Conservation (phyloP, 306 rosid species). For the Trifolium pratense region DNA sequence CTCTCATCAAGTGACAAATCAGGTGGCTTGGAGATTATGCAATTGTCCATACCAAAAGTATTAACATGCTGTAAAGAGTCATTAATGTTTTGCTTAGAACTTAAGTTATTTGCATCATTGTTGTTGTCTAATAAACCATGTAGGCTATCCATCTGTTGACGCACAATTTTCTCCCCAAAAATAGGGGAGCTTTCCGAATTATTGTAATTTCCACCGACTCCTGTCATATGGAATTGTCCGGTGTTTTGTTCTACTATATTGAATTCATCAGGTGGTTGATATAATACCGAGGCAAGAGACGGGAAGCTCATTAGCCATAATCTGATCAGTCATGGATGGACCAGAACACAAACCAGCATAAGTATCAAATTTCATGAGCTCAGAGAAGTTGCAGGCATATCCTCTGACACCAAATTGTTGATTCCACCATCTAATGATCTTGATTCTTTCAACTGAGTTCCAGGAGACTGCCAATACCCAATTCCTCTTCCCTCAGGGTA, state of each 20-base stretch:
- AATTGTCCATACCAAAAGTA: constrained; percentile 35
- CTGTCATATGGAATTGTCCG: constrained; percentile 44
- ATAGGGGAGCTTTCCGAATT: constrained; percentile 40
- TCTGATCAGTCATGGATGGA: constrained; percentile 56
- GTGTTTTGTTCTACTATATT: constrained; percentile 48
- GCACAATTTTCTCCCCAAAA: constrained; percentile 53
- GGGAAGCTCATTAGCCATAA: constrained; percentile 52
- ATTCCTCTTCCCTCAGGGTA: constrained; percentile 47
- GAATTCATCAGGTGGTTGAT: constrained; percentile 49
- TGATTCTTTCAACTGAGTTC: constrained; percentile 54
- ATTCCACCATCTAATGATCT: constrained; percentile 49
- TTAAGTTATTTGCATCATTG: constrained; percentile 39
- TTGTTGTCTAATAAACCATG: constrained; percentile 48
- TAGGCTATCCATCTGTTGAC: constrained; percentile 57
- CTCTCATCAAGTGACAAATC: constrained; percentile 74
- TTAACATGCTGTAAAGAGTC: constrained; percentile 45
- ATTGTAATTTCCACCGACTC: constrained; percentile 45
- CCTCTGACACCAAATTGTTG: constrained; percentile 55
- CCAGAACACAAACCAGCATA: constrained; percentile 65
- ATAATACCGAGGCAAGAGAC: constrained; percentile 44
- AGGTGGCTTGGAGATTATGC: constrained; percentile 48
- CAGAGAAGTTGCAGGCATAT: constrained; percentile 59
- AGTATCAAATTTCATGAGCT: constrained; percentile 67
- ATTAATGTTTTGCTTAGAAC: constrained; percentile 41
- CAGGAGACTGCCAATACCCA: constrained; percentile 55